These are phyloP conservation scores for Nemania serpens DNA, from an alignment of 2,329 filamentous ascomycete genomes.

Conservation along the genomic window DNA sequence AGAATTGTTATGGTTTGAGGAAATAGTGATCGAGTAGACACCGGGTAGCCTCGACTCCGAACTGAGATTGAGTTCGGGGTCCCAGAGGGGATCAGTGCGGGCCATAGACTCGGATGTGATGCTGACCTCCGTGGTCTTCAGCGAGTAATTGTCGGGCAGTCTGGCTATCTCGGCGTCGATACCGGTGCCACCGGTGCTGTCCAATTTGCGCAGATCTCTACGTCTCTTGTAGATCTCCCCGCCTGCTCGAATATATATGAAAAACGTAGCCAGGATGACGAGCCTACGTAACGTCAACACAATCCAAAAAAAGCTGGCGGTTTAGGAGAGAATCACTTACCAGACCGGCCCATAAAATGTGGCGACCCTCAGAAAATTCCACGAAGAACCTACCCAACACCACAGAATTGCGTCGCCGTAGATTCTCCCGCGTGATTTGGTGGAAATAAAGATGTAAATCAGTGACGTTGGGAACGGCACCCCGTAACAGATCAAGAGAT, in stretches of 20 bases:
- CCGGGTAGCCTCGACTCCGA: conserved; percentile 27
- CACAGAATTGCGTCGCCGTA: conserved; percentile 79
- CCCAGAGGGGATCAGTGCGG: conserved; percentile 41
- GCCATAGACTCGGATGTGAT: conserved; percentile 59
- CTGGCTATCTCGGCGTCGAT: conserved; percentile 48
- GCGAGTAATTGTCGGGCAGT: conserved; percentile 53
- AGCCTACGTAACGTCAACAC: conserved; percentile 51
- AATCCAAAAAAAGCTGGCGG: not conserved
- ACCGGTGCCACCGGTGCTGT: conserved; percentile 45
- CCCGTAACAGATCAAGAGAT: conserved; percentile 73
- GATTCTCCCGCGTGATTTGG: conserved; percentile 57
- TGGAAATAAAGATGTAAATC: conserved; percentile 67
- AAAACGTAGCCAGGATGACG: conserved; percentile 63
- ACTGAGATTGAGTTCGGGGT: conserved; percentile 30
- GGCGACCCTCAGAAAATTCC: conserved; percentile 73
- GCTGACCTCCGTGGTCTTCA: conserved; percentile 67
- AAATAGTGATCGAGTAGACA: conserved; percentile 58
- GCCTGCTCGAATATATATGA: conserved; percentile 70
- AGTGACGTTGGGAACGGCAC: conserved; percentile 72
- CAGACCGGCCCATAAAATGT: conserved; percentile 77
- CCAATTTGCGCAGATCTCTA: conserved; percentile 61
- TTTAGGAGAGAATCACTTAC: conserved; percentile 46
- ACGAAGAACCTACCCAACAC: conserved; percentile 75
- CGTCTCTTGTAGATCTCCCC: conserved; percentile 70
- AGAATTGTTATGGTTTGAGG: conserved; percentile 41